Percentiles rank a stretch among this genome's conserved stretches.
These are phyloP conservation scores for Malus sieversii DNA, from an alignment of 306 rosid species.

Conservation along the genomic window DNA sequence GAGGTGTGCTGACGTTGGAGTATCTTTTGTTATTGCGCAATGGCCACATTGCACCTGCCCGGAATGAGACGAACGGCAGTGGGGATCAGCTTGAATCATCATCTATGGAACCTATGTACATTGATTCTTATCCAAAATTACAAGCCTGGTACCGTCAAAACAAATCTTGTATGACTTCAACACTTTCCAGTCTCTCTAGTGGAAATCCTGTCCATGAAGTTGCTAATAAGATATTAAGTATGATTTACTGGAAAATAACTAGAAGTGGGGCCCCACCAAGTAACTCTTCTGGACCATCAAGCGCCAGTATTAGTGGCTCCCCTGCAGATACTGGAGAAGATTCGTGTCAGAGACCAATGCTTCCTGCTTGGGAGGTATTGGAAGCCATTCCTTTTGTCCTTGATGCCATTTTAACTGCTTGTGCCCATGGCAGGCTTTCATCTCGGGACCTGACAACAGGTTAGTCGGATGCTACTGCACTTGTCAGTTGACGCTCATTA, in stretches of 20 bases:
- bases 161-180: slow-evolving; percentile 57
- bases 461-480: slow-evolving; percentile 24
- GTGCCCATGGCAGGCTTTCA: slow-evolving; percentile 72
- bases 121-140: slow-evolving; percentile 66
- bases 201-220: slow-evolving; percentile 63
- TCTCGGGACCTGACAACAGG: slow-evolving; percentile 80
- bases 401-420: slow-evolving; percentile 68
- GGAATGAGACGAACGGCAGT: slow-evolving; percentile 32
- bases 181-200: slow-evolving; percentile 51
- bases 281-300: slow-evolving; percentile 31
- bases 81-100: slow-evolving; percentile 26
- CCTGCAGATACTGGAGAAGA: slow-evolving; percentile 45
- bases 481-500: slow-evolving; percentile 12
- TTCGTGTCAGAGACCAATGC: slow-evolving; percentile 44
- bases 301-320: slow-evolving; percentile 39
- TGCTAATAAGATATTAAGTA: slow-evolving; percentile 53
- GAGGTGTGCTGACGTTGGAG: slow-evolving; percentile 54
- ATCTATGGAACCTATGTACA: slow-evolving; percentile 32
- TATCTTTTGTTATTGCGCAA: slow-evolving; percentile 63
- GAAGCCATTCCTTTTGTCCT: slow-evolving; percentile 75
- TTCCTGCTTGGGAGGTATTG: slow-evolving; percentile 75
- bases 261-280: slow-evolving; percentile 39
- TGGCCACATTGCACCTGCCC: slow-evolving; percentile 26
- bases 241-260: slow-evolving; percentile 60
- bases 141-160: slow-evolving; percentile 64